phyloP scores from a whole-genome alignment of 139 green algal species.

The Chlorella sorokiniana region DNA sequence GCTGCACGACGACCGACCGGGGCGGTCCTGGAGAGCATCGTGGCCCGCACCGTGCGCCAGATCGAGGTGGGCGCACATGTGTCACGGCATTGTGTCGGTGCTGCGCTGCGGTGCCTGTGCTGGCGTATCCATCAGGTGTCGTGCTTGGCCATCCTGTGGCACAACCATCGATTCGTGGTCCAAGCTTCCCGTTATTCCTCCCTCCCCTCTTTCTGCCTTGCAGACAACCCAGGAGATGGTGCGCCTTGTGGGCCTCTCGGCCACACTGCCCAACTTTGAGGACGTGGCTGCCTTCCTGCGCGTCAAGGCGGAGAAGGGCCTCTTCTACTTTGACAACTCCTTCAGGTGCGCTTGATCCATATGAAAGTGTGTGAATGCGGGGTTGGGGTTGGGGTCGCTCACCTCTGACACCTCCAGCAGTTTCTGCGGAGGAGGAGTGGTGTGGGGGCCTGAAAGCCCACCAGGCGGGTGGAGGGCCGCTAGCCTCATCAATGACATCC shows the following conservation, averaged over 20 bases:
- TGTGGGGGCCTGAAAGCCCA: too few relatives aligned
- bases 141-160: neutral
- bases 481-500: too few relatives aligned
- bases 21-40: slow-evolving; percentile 94
- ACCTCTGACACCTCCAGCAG: too few relatives aligned
- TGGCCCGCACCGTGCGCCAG: slow-evolving; percentile 92
- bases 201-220: slow-evolving; percentile 22
- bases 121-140: too few relatives aligned
- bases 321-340: slow-evolving; percentile 98
- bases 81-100: neutral
- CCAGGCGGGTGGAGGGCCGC: too few relatives aligned
- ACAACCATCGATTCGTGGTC: neutral
- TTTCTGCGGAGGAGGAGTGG: too few relatives aligned
- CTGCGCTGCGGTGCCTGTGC: neutral
- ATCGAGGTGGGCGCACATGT: slow-evolving; percentile 48
- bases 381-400: neutral
- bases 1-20: slow-evolving; percentile 95
- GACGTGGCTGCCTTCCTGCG: slow-evolving; percentile 95
- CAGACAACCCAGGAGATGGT: slow-evolving; percentile 94
- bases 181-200: neutral
- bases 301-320: slow-evolving; percentile 86
- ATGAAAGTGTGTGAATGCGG: neutral
- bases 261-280: slow-evolving; percentile 97
- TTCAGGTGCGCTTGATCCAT: slow-evolving; percentile 54
- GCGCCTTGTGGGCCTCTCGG: slow-evolving; percentile 93